phyloP scores from a whole-genome alignment of 441 rosid species.

The Lepidium campestre region DNA sequence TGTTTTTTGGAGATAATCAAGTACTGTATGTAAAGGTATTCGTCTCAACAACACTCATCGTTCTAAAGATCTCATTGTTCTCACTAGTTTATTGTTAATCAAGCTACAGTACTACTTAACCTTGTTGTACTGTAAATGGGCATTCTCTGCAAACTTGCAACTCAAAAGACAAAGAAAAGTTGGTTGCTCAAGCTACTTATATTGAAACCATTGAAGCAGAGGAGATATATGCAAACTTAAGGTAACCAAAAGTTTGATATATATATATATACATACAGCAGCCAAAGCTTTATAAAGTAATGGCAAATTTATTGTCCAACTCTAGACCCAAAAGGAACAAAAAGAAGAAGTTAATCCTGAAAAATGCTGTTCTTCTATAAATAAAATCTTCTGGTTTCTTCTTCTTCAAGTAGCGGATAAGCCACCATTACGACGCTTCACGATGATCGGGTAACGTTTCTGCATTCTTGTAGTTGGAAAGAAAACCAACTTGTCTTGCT shows the following conservation, averaged over 20 bases:
- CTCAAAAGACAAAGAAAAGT: not conserved
- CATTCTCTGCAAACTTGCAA: not conserved
- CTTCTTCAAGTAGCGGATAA: conserved; percentile 8
- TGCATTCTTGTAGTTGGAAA: conserved; percentile 92
- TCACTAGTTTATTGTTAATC: not conserved
- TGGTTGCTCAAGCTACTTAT: not conserved
- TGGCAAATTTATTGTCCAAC: conserved; percentile 14
- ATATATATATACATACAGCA: conserved; percentile 17
- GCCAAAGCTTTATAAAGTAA: conserved; percentile 14
- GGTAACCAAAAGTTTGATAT: conserved; percentile 12
- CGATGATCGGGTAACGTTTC: conserved; percentile 75
- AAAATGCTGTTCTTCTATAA: conserved; percentile 16
- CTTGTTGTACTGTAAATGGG: not conserved
- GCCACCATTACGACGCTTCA: conserved; percentile 38
- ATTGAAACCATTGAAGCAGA: not conserved
- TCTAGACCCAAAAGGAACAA: conserved; percentile 4
- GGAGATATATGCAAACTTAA: conserved; percentile 1
- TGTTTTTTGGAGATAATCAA: no score
- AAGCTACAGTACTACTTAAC: not conserved
- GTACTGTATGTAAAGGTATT: no score
- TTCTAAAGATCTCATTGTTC: no score
- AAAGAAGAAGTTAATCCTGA: conserved; percentile 19
- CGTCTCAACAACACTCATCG: no score
- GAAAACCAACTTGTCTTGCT: conserved; percentile 80
- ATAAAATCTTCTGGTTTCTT: conserved; percentile 2